phyloP scores from a whole-genome alignment of 441 rosid species.

The Mallotus japonicus region DNA sequence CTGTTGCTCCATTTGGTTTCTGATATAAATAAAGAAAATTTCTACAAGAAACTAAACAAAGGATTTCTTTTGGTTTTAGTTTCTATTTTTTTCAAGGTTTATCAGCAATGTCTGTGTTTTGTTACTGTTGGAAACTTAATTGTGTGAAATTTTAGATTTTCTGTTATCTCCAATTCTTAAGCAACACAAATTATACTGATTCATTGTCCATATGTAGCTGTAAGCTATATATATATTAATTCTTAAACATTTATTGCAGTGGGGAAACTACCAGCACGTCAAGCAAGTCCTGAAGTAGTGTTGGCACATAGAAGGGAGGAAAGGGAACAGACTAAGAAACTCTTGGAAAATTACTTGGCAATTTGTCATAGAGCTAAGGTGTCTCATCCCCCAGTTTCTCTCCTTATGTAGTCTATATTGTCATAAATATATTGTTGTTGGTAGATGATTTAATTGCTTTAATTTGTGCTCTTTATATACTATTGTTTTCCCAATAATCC shows the following conservation, averaged over 20 bases:
- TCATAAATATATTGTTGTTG: background rate
- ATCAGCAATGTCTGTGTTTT: background rate
- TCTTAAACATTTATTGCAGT: slow-evolving; percentile 34
- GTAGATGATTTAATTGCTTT: background rate
- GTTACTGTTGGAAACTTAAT: background rate
- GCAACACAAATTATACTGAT: background rate
- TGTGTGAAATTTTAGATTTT: background rate
- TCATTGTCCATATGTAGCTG: background rate
- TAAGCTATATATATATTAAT: background rate
- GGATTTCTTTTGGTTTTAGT: background rate
- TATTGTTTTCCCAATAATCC: background rate
- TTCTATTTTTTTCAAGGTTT: too few relatives aligned
- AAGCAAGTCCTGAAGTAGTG: slow-evolving; percentile 49
- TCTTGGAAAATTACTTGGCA: slow-evolving; percentile 40
- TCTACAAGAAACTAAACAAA: background rate
- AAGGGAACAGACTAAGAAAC: slow-evolving; percentile 41
- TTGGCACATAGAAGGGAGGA: slow-evolving; percentile 53
- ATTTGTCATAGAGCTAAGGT: slow-evolving; percentile 48
- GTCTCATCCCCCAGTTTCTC: background rate
- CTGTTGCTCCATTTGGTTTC: background rate
- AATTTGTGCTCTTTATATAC: background rate
- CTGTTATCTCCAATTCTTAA: background rate
- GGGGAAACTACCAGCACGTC: slow-evolving; percentile 67
- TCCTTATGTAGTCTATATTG: background rate
- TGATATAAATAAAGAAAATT: background rate